These are phyloP conservation scores for Suillus bovinus DNA, from an alignment of 768 basidiomycete genomes.

Conservation along the genomic window DNA sequence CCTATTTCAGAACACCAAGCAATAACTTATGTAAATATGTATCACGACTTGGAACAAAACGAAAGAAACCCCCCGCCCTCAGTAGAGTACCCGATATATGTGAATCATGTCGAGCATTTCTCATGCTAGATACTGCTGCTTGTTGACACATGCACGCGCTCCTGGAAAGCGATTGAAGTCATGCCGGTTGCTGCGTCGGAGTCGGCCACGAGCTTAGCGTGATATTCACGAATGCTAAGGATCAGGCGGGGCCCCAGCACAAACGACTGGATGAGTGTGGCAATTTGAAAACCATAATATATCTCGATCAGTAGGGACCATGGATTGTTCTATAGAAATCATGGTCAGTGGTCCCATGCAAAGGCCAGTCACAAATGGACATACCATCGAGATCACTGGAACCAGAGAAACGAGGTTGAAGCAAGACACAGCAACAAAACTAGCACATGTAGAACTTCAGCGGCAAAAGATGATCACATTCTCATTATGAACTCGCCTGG, in stretches of 20 bases:
- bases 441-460: background rate
- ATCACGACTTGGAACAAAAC: background rate
- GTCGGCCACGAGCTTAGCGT: background rate
- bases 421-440: background rate
- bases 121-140: background rate
- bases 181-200: background rate
- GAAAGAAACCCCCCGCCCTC: background rate
- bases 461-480: background rate
- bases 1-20: too few species aligned
- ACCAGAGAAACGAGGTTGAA: background rate
- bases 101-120: background rate
- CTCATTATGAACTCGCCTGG: background rate
- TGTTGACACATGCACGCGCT: background rate
- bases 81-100: background rate
- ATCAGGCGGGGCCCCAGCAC: background rate
- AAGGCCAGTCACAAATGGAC: background rate
- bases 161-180: background rate
- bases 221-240: background rate
- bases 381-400: background rate
- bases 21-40: too few species aligned
- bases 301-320: background rate
- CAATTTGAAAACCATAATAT: background rate
- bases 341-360: background rate
- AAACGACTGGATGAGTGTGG: background rate
- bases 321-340: background rate